Base-by-base conservation (phyloP, 305 asterid genomes). In the Caryopteris hybrid region DNA sequence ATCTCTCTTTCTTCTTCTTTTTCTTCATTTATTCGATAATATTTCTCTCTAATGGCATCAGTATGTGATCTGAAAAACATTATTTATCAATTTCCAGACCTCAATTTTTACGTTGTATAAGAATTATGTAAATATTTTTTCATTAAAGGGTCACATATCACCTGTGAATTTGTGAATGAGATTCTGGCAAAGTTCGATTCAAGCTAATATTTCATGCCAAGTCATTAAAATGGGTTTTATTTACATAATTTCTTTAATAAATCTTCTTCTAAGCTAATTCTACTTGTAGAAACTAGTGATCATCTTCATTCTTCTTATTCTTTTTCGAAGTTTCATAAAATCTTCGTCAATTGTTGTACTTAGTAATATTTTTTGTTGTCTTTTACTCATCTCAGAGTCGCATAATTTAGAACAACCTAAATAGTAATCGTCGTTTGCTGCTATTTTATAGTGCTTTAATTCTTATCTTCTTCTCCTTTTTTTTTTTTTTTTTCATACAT, bases 41-140 rank as follows among this genome's bases (percentile, higher is more conserved):
- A 16, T 14, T 13, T 27, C 0, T 61, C 65, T n/a, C 38, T 27
- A 85, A 11, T 52, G 75, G 85, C 22, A 78, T 36, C 41, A 11
- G 10, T 36, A 16, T 0, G 42, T 33, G 56, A 33, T 58, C 21
- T 56, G 16, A 70, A 42, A 33, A 1, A 3, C 6, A 42, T 14
- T 12, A 60, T 23, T 42, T 27, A 13, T 41, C 55, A 39, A 25
- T 14, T 52, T 34, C 22, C 23, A 20, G 18, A 22, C 2, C 7
- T 23, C 20, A 31, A 17, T 12, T 29, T 36, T 59, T 27, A 7
- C 17, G 5, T 38, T 3, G 13, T 3, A 9, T 1, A 9, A 1
- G 3, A 39, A 1, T 39, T 39, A 11, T 39, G 14, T 9, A 9
- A 39, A 39, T 9, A 7, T n/a, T 7, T 3, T 34, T 4, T 34